Conservation (phyloP, 1,139 yeast species). For the Yamadazyma dushanensis region DNA sequence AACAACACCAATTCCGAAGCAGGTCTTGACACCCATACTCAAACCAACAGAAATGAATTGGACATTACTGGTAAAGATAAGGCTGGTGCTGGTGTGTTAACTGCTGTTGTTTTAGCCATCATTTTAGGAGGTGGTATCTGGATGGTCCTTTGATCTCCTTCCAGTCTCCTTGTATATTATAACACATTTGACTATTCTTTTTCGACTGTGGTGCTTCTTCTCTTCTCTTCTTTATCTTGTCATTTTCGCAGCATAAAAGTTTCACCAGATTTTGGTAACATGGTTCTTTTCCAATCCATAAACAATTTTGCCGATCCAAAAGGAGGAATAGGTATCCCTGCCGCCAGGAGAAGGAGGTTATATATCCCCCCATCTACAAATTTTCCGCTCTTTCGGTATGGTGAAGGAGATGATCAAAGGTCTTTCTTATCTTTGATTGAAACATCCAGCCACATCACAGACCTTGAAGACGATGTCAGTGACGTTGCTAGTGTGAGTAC, state of each 20-base stretch:
- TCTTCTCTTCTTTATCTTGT: background rate
- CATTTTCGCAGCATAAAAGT: background rate
- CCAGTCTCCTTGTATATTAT: too few relatives aligned
- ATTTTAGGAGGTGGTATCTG: constrained; percentile 43
- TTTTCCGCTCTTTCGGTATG: constrained; percentile 65
- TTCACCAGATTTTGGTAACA: background rate
- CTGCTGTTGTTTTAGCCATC: constrained; percentile 41
- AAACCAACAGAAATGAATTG: constrained; percentile 31
- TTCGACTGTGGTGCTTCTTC: background rate
- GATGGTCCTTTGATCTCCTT: constrained; percentile 50
- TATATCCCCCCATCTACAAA: constrained; percentile 75
- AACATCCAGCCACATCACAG: constrained; percentile 42
- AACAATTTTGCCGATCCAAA: constrained; percentile 45
- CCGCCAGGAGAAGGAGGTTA: constrained; percentile 42
- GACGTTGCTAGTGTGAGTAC: constrained; percentile 56
- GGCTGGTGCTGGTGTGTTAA: constrained; percentile 51
- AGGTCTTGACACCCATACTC: constrained; percentile 34
- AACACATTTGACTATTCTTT: background rate
- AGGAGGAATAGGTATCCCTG: constrained; percentile 34
- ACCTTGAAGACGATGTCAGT: constrained; percentile 40
- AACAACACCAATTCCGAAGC: constrained; percentile 48
- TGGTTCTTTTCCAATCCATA: constrained; percentile 45
- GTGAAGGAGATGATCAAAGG: constrained; percentile 61
- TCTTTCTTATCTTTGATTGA: constrained; percentile 55
- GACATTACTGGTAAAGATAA: constrained; percentile 37